Conservation (phyloP, 73 alveolate genomes). For the Paramecium tetraurelia region DNA sequence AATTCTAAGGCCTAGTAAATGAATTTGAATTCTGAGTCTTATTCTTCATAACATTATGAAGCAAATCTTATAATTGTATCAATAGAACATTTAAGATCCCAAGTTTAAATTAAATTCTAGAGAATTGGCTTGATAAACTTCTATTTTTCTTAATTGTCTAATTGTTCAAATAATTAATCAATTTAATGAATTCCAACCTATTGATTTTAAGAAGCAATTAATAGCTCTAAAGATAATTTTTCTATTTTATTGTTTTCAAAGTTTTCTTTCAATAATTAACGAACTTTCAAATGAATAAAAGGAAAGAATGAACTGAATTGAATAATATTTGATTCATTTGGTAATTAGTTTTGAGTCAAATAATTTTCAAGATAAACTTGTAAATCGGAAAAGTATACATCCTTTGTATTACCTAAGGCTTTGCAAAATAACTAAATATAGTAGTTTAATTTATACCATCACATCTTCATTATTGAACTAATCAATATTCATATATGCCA, state of each 20-base stretch:
- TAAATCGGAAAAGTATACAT: not conserved
- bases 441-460: not conserved
- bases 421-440: not conserved
- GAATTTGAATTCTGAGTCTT: not conserved
- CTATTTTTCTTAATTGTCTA: not conserved
- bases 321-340: not conserved
- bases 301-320: not conserved
- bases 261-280: not conserved
- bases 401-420: not conserved
- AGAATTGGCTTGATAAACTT: not conserved
- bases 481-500: not conserved
- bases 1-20: not conserved
- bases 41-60: not conserved
- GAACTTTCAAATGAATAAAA: not conserved
- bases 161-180: not conserved
- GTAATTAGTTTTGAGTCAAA: not conserved
- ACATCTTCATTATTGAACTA: not conserved
- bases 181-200: not conserved
- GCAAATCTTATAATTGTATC: not conserved
- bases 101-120: not conserved
- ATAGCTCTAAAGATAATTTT: not conserved
- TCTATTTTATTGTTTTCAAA: not conserved
- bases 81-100: not conserved
- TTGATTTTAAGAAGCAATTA: not conserved
- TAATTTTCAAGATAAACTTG: not conserved